Evolutionary conservation across 2,329 filamentous ascomycete genomes (phyloP).

Genomic region (Cladosporium sp.): DNA sequence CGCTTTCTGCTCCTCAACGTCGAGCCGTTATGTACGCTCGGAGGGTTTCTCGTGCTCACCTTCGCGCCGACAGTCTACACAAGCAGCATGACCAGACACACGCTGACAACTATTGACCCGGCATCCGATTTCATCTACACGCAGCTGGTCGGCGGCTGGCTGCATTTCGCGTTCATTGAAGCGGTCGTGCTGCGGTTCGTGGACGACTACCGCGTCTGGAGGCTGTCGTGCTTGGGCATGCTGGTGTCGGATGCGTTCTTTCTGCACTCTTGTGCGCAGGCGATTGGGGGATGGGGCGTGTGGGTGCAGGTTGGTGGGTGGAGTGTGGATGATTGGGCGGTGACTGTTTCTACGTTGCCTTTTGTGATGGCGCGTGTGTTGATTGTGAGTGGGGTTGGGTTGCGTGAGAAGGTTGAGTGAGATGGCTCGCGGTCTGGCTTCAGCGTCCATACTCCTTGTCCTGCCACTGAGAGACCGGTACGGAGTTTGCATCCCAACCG

Average conservation of each 20-base stretch:
- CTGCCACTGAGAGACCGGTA: too few relatives aligned
- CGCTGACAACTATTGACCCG: constrained; percentile 25
- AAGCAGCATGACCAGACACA: constrained; percentile 26
- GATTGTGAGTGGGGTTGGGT: constrained; percentile 29
- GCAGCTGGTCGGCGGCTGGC: constrained; percentile 33
- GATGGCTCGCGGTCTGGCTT: too few relatives aligned
- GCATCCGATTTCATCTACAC: constrained; percentile 32
- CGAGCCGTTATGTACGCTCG: constrained; percentile 31
- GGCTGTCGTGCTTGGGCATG: constrained; percentile 31
- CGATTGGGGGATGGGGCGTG: constrained; percentile 31
- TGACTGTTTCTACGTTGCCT: constrained; percentile 31
- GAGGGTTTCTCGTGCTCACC: constrained; percentile 28
- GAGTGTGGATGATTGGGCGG: constrained; percentile 32
- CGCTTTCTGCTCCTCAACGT: constrained; percentile 32
- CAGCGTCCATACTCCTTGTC: too few relatives aligned
- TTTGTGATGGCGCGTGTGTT: constrained; percentile 32
- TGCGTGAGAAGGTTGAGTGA: constrained; percentile 23
- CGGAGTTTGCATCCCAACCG: too few relatives aligned
- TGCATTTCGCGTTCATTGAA: constrained; percentile 33
- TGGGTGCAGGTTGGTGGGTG: constrained; percentile 28
- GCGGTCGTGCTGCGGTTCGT: constrained; percentile 30
- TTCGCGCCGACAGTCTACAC: constrained; percentile 27
- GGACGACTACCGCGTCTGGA: constrained; percentile 34
- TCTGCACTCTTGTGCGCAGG: constrained; percentile 30
- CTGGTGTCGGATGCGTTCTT: constrained; percentile 30